These are phyloP conservation scores for Chalciporus chontae DNA, from an alignment of 768 basidiomycete species.

Conservation along the genomic window DNA sequence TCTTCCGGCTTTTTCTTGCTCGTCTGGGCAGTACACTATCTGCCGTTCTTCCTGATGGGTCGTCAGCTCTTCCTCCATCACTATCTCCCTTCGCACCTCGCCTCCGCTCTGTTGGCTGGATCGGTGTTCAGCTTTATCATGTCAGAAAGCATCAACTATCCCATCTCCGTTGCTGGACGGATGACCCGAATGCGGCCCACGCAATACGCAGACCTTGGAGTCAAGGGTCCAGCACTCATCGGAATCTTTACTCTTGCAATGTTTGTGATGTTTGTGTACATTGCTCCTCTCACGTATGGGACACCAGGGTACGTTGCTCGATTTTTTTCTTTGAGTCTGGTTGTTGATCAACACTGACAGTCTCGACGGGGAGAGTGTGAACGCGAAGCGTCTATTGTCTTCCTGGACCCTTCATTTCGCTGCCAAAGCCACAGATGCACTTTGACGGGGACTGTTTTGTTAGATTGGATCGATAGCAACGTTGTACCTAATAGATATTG, in stretches of 20 bases:
- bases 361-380: constrained; percentile 81
- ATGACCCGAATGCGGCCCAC: constrained; percentile 49
- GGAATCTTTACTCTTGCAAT: constrained; percentile 55
- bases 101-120: constrained; percentile 89
- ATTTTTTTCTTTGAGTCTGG: neutral
- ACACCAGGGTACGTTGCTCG: constrained; percentile 77
- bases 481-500: constrained; percentile 22
- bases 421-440: constrained; percentile 54
- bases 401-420: constrained; percentile 96
- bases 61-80: constrained; percentile 97
- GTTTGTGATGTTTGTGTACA: constrained; percentile 65
- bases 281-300: constrained; percentile 92
- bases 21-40: constrained; percentile 93
- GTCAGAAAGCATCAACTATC: constrained; percentile 89
- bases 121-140: constrained; percentile 87
- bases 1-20: constrained; percentile 94
- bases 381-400: constrained; percentile 74
- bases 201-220: constrained; percentile 71
- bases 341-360: constrained; percentile 38
- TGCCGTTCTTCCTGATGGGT: constrained; percentile 97
- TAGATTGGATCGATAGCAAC: constrained; percentile 8
- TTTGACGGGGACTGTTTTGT: constrained; percentile 18
- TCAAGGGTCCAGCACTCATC: constrained; percentile 68
- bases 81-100: constrained; percentile 94
- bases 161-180: constrained; percentile 74